Conservation (phyloP, 208 protist species). For the Trichomonas gallinae region DNA sequence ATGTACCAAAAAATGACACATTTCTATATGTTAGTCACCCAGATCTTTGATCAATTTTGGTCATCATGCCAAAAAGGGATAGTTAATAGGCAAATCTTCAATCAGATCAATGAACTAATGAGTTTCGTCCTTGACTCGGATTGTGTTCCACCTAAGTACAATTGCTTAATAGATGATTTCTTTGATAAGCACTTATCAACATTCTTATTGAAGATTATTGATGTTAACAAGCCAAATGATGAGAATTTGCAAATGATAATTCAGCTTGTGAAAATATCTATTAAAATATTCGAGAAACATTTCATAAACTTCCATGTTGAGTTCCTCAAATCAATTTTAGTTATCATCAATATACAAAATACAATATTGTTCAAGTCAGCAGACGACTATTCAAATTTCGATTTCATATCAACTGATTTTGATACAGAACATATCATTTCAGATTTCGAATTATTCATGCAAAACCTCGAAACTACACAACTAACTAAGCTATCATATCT, state of each 20-base stretch:
- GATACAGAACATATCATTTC: not conserved
- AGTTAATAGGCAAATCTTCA: not conserved
- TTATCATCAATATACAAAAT: not conserved
- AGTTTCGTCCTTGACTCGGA: not conserved
- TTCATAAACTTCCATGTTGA: not conserved
- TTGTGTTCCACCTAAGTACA: not conserved
- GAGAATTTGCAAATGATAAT: not conserved
- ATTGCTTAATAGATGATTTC: not conserved
- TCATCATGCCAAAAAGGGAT: not conserved
- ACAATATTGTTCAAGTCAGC: not conserved
- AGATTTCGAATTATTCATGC: not conserved
- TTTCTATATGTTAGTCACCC: not conserved
- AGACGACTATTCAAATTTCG: not conserved
- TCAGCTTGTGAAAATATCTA: not conserved
- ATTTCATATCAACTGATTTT: not conserved
- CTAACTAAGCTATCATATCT: not conserved
- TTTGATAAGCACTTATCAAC: not conserved
- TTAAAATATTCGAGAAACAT: not conserved
- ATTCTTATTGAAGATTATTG: not conserved
- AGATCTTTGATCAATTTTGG: not conserved
- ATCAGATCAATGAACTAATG: not conserved
- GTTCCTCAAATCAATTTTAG: not conserved
- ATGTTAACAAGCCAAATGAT: not conserved
- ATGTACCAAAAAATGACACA: too few relatives aligned
- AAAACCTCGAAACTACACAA: not conserved